These are phyloP conservation scores for Umbelopsis isabellina DNA, from an alignment of 192 early-diverging fungal species.

Conservation along the genomic window DNA sequence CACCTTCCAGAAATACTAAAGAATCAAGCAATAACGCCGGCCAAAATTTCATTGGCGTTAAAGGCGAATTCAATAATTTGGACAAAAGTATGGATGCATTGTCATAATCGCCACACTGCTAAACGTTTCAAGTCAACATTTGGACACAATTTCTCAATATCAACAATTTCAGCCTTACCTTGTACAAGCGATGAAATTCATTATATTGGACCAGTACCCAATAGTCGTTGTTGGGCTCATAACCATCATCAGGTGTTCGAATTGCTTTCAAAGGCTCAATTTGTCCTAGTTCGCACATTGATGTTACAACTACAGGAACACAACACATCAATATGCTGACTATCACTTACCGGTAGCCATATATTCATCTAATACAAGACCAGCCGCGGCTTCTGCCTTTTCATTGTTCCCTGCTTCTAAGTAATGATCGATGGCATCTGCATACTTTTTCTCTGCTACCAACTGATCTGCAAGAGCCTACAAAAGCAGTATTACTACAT, in stretches of 20 bases:
- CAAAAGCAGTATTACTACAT: background rate
- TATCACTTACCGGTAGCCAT: background rate
- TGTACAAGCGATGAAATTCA: conserved; percentile 5
- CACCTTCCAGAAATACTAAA: conserved; percentile 9
- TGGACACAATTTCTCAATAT: background rate
- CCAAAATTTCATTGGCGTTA: conserved; percentile 14
- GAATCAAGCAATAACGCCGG: conserved; percentile 8
- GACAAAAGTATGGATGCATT: background rate
- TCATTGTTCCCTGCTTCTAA: background rate
- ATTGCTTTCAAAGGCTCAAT: background rate
- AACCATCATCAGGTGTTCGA: background rate
- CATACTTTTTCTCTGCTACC: background rate
- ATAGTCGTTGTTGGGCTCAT: background rate
- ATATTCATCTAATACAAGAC: conserved; percentile 6
- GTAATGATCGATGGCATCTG: background rate
- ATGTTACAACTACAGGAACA: background rate
- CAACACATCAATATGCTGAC: background rate
- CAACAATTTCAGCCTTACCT: background rate
- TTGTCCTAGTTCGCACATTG: background rate
- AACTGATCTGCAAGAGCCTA: conserved; percentile 13
- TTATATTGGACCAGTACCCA: conserved; percentile 10
- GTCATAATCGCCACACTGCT: conserved; percentile 21
- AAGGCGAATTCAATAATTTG: background rate
- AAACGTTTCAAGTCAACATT: background rate
- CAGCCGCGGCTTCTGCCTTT: background rate